Conservation (phyloP, 2,329 filamentous ascomycete genomes). For the Juglanconis oblonga region DNA sequence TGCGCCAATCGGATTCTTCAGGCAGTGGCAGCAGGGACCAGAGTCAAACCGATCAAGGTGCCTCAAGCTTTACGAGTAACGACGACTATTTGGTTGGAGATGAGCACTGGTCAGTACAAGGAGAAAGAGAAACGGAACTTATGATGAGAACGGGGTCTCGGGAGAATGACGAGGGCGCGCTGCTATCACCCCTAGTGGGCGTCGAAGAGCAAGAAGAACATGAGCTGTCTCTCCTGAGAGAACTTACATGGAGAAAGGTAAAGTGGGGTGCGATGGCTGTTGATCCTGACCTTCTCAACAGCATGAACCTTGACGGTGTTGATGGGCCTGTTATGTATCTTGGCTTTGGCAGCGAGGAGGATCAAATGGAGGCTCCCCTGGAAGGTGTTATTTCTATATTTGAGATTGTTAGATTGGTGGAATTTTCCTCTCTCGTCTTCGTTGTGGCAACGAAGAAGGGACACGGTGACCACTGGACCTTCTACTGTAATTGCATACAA, state of each 20-base stretch:
- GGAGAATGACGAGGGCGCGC: neutral
- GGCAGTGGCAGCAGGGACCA: neutral
- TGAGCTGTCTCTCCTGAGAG: neutral
- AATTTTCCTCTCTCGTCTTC: no score
- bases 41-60: no score
- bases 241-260: neutral
- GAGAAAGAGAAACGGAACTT: neutral
- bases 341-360: neutral
- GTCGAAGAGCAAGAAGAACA: neutral
- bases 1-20: slow-evolving; percentile 11
- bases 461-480: no score
- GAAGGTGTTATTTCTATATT: neutral
- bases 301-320: neutral
- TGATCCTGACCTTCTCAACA: neutral
- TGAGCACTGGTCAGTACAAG: neutral
- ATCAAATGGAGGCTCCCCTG: neutral
- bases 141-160: neutral
- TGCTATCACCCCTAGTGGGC: neutral
- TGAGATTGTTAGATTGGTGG: neutral
- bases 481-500: no score
- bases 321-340: neutral
- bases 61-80: no score
- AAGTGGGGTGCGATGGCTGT: neutral
- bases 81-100: neutral
- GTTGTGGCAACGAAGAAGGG: no score